A percentile compares a stretch with the other conserved stretches of the same genome.
These are phyloP conservation scores for Acorus gramineus DNA, from an alignment of 106 monocot species.

Conservation along the genomic window DNA sequence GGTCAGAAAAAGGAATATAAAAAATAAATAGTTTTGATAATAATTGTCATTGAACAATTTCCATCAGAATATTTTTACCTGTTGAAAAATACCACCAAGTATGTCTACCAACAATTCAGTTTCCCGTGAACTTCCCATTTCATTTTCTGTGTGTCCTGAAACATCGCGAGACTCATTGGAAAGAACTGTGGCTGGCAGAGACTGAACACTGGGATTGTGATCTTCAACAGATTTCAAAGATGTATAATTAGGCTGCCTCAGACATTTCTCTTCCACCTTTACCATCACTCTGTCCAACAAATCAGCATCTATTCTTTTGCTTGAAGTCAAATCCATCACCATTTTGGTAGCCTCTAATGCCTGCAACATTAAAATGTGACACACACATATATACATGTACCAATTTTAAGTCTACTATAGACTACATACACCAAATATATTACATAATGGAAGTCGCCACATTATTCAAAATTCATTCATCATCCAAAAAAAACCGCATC, in stretches of 20 bases:
- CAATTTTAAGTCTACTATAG: no score
- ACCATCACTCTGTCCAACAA: slow-evolving; percentile 58
- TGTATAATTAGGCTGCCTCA: slow-evolving; percentile 1
- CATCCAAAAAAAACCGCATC: no score
- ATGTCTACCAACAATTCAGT: slow-evolving; percentile 43
- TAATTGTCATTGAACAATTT: background rate
- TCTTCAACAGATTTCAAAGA: slow-evolving; percentile 1
- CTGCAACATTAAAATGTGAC: slow-evolving; percentile 21
- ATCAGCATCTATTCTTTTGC: slow-evolving; percentile 57
- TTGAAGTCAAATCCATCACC: slow-evolving; percentile 57
- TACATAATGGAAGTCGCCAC: no score
- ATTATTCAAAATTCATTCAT: no score
- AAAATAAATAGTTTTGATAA: background rate
- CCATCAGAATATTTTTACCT: slow-evolving; percentile 25
- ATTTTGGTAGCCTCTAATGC: slow-evolving; percentile 75
- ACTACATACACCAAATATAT: no score
- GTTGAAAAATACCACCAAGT: slow-evolving; percentile 67
- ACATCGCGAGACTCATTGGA: slow-evolving; percentile 2
- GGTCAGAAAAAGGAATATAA: slow-evolving; percentile 3
- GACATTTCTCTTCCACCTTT: slow-evolving; percentile 37
- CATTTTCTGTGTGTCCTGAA: slow-evolving; percentile 3
- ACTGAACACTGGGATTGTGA: background rate
- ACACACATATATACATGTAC: no score
- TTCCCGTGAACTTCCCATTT: slow-evolving; percentile 31
- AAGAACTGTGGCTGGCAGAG: slow-evolving; percentile 1